Evolutionary conservation across 305 asterid genomes (phyloP).

Genomic region (Rubia tinctorum): DNA sequence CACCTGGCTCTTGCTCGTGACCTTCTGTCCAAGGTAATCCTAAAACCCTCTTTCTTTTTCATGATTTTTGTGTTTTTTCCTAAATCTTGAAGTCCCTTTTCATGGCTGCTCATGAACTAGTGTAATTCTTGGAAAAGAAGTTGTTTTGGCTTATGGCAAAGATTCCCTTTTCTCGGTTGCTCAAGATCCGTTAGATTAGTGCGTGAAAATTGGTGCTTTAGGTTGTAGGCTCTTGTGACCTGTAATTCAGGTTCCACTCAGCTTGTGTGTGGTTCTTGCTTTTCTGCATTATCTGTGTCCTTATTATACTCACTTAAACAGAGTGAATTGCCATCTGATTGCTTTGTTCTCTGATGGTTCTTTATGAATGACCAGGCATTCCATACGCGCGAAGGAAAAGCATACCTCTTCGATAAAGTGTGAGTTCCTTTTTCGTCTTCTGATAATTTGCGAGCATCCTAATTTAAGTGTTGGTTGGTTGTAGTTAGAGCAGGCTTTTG

Average conservation of each 20-base stretch:
- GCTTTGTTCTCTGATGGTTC: constrained; percentile 16
- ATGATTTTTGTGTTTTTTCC: background rate
- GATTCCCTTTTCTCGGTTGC: background rate
- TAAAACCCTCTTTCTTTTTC: background rate
- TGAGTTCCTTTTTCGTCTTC: constrained; percentile 33
- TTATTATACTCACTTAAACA: background rate
- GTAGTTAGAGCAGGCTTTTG: background rate
- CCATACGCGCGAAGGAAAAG: constrained; percentile 79
- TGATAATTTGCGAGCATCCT: background rate
- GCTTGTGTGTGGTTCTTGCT: background rate
- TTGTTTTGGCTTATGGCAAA: background rate
- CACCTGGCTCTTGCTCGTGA: constrained; percentile 59
- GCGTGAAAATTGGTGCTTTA: constrained; percentile 16
- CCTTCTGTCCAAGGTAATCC: constrained; percentile 51
- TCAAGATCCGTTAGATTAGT: background rate
- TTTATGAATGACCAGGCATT: constrained; percentile 46
- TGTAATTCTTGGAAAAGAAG: background rate
- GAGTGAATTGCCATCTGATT: background rate
- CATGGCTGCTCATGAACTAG: background rate
- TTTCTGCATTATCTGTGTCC: background rate
- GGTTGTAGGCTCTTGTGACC: background rate
- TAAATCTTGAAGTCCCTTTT: background rate
- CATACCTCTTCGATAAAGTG: constrained; percentile 72
- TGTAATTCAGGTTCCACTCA: background rate
- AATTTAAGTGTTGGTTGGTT: background rate